Evolutionary conservation across 164 flowering plant genomes (phyloP), one percentile per base, ranked within the genome.

Genomic region (Liquidambar formosana): DNA sequence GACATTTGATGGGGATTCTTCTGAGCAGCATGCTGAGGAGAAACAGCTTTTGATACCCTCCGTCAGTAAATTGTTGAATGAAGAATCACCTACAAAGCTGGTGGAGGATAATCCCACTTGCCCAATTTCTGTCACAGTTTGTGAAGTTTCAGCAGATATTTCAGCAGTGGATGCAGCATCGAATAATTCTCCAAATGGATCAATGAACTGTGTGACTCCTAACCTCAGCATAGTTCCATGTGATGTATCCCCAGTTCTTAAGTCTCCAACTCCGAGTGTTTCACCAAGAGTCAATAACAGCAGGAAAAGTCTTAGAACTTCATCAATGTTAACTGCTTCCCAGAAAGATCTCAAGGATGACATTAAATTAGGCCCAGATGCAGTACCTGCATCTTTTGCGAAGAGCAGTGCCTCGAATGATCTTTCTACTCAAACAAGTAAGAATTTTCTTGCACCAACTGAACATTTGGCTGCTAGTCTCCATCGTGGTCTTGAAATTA

Each of bases 401-500:
- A 86, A 77, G 62, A 67, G 65, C 19, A 69, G 67, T 67, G 71
- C 73, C 61, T 62, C 82, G 15, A 75, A 73, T 65, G 61, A 72
- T 65, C 57, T 60, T 19, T 64, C 86, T 63, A 61, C 69, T 67
- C 74, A 70, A 63, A 73, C 66, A 21, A 77, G 77, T 67, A 80
- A 64, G 54, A 78, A 54, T 61, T 61, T 63, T 27, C 64, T 48
- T 28, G 61, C 73, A 57, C 78, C 90, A 62, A 84, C 93, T 61
- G 89, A 87, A 63, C 77, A 85, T 58, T 71, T 96, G 80, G 95
- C 95, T 23, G 97, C 90, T 57, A 93, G 96, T 76, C 96, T 93
- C 54, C 88, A 86, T 41, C 91, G 87, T 67, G 99, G 97, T 52
- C 92, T 92, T 71, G 89, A 93, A 67, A 76, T 88, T 74, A 72